phyloP scores from a whole-genome alignment of 1,284 basidiomycete genomes.

The Megacollybia platyphylla region DNA sequence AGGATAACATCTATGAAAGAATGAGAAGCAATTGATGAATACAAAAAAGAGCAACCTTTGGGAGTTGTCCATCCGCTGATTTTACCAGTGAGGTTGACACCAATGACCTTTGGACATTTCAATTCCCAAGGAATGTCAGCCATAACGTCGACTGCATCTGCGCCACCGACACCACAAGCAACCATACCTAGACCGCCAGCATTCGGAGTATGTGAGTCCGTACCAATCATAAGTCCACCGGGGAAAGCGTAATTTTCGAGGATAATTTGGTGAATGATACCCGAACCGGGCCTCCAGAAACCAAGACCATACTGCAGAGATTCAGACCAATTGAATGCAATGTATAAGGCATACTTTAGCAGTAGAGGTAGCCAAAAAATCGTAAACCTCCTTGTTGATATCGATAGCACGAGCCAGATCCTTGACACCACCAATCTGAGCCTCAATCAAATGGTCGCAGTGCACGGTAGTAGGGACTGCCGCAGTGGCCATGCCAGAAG shows the following conservation, averaged over 20 bases:
- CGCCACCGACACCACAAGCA: constrained; percentile 98
- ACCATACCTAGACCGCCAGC: constrained; percentile 99
- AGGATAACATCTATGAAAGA: constrained; percentile 72
- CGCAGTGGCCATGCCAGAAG: constrained; percentile 94
- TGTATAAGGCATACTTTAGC: constrained; percentile 54
- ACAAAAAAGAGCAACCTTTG: constrained; percentile 51
- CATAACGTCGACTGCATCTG: constrained; percentile 99
- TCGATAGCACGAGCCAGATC: constrained; percentile 89
- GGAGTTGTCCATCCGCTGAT: constrained; percentile 96
- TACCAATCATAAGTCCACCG: constrained; percentile 98
- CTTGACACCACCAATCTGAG: constrained; percentile 86
- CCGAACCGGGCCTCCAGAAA: constrained; percentile 99
- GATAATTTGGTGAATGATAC: constrained; percentile 97
- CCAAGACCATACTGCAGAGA: constrained; percentile 79
- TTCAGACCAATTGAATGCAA: constrained; percentile 1
- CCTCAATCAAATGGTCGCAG: constrained; percentile 99
- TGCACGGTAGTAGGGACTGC: constrained; percentile 97
- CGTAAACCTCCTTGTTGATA: constrained; percentile 99
- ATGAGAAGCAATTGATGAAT: constrained; percentile 1
- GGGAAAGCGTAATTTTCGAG: constrained; percentile 99
- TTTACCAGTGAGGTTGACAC: constrained; percentile 94
- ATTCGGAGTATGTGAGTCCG: constrained; percentile 98
- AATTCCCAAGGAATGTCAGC: constrained; percentile 97
- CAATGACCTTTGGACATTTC: constrained; percentile 98
- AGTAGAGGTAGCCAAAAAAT: constrained; percentile 96